Conservation (phyloP, 108 stramenopile species). For the Fistulifera pelliculosa region DNA sequence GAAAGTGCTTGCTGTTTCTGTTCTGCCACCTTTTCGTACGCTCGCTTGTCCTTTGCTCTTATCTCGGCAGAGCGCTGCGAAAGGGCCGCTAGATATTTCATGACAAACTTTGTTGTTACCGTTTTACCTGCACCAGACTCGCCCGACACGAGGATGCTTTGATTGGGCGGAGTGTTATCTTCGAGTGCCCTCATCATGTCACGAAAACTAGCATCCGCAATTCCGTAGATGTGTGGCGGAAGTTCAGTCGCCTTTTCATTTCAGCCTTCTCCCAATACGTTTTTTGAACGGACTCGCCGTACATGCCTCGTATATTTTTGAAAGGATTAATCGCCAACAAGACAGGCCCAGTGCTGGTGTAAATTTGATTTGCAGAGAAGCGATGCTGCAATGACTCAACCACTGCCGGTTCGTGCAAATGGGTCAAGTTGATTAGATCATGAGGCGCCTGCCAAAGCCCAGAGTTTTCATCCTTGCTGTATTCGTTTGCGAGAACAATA, state of each 20-base stretch:
- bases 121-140: slow-evolving; percentile 66
- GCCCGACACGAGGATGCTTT: slow-evolving; percentile 50
- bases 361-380: slow-evolving; percentile 60
- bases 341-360: slow-evolving; percentile 87
- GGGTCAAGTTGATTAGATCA: slow-evolving; percentile 67
- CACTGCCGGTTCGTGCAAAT: slow-evolving; percentile 83
- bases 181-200: slow-evolving; percentile 53
- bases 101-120: slow-evolving; percentile 55
- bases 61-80: slow-evolving; percentile 19
- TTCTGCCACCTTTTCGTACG: slow-evolving; percentile 1
- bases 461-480: slow-evolving; percentile 8
- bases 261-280: slow-evolving; percentile 40
- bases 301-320: slow-evolving; percentile 40
- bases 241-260: slow-evolving; percentile 10
- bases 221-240: slow-evolving; percentile 71
- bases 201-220: slow-evolving; percentile 89
- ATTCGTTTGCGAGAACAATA: slow-evolving; percentile 33
- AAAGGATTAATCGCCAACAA: slow-evolving; percentile 90
- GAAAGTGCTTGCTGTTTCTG: neutral
- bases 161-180: slow-evolving; percentile 10
- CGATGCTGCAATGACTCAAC: slow-evolving; percentile 54
- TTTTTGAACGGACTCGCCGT: slow-evolving; percentile 52
- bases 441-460: slow-evolving; percentile 20
- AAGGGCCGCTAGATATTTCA: slow-evolving; percentile 58
- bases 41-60: slow-evolving; percentile 1